These are phyloP conservation scores for Phytophthora litchii DNA, from an alignment of 352 stramenopile genomes.

Conservation along the genomic window DNA sequence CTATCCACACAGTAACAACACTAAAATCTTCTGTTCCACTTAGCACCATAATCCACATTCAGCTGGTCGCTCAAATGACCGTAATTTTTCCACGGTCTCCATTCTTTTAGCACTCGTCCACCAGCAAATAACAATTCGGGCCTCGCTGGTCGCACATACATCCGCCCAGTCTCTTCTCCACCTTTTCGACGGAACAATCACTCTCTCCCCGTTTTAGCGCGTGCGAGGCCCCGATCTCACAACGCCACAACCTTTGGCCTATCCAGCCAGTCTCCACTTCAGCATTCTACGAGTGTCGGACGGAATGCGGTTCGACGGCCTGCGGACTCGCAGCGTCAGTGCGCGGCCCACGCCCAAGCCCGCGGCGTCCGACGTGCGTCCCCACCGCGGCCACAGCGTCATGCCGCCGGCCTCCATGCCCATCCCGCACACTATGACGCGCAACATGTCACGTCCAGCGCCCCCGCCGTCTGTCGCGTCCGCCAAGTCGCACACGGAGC, in stretches of 20 bases:
- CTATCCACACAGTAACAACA: constrained; percentile 11
- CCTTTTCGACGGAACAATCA: constrained; percentile 25
- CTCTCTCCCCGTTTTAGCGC: constrained; percentile 15
- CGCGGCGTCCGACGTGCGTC: constrained; percentile 12
- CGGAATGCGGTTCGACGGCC: constrained; percentile 36
- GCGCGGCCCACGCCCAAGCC: constrained; percentile 18
- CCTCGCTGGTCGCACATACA: constrained; percentile 22
- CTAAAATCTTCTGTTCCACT: not conserved
- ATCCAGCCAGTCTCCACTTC: constrained; percentile 26
- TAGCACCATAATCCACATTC: not conserved
- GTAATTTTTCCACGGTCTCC: not conserved
- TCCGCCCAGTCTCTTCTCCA: constrained; percentile 12
- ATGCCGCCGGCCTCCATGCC: constrained; percentile 25
- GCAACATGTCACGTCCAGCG: constrained; percentile 22
- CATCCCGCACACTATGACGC: constrained; percentile 28
- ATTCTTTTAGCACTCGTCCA: constrained; percentile 11
- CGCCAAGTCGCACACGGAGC: constrained; percentile 16
- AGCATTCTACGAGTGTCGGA: constrained; percentile 5
- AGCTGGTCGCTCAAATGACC: not conserved
- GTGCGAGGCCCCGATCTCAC: constrained; percentile 10
- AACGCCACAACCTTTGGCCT: constrained; percentile 9
- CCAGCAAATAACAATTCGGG: constrained; percentile 10
- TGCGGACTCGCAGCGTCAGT: constrained; percentile 31
- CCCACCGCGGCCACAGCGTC: constrained; percentile 26
- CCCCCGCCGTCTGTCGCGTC: constrained; percentile 20